Evolutionary conservation across 768 basidiomycete genomes (phyloP), one percentile per base, ranked within the genome.

Genomic region (Tricholoma sp.): DNA sequence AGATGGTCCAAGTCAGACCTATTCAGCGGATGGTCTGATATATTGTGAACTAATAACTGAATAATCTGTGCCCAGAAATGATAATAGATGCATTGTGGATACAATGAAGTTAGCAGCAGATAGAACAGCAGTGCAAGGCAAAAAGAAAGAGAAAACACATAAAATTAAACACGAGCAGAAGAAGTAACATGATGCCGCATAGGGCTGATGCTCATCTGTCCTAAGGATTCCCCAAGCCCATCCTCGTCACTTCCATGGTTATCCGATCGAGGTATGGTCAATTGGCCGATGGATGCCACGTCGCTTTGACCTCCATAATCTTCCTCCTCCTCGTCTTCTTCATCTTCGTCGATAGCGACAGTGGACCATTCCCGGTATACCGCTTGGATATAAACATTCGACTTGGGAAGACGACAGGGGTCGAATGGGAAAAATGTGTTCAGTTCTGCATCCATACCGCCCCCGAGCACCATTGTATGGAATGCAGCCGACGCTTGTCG

Each of bases 381-480:
- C 8, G 77, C 78, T 54, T 91, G 85, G 55, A 99, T 89, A 65
- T 86, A 97, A 19, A 72, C 69, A 29, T 81, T 77, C 35, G 92
- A 94, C 57, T 84, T 80, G 0, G 92, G 89, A 4, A 99, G 83
- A 58, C 86, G 89, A 76, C 93, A 98, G 2, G 97, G 97, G 70
- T 99, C 97, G 68, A 99, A 99, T 0, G 97, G 97, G 77, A 99
- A 99, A 76, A 98, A 98, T 10, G 87, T 85, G 67, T 93, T 94
- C 55, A 98, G 78, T 58, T 95, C 93, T 8, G 81, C 76, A 52
- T 82, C 82, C 58, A 77, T 64, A 50, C 72, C 72, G 51, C 68
- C 73, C 7, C 71, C 73, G 16, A 74, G 62, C 27, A 71, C 60
- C 10, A 63, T 64, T 18, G 61, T 66, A 59, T 63, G 67, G n/a